Conservation (phyloP, 176 grass and related monocot species). For the Pharus latifolius region DNA sequence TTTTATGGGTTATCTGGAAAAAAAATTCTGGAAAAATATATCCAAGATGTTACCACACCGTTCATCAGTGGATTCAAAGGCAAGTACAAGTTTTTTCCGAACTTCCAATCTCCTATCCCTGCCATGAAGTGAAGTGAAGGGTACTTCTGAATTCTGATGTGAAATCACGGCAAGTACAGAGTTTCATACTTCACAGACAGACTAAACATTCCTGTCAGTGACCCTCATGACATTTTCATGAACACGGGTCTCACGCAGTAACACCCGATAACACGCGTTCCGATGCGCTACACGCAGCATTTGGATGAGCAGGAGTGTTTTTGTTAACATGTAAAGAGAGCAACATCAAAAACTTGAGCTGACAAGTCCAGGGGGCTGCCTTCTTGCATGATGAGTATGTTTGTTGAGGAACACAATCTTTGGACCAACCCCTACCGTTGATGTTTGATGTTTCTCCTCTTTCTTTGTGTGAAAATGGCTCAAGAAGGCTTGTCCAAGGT, state of each 20-base stretch:
- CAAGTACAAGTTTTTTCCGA: not conserved
- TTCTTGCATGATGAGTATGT: constrained; percentile 21
- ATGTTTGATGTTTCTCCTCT: not conserved
- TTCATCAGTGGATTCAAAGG: constrained; percentile 33
- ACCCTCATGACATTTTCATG: constrained; percentile 4
- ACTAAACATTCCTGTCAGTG: not conserved
- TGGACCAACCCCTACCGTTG: not conserved
- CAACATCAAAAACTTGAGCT: too few species aligned
- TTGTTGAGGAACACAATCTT: constrained; percentile 15
- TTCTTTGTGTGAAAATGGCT: constrained; percentile 20
- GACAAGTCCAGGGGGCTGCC: constrained; percentile 11
- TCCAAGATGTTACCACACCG: not conserved
- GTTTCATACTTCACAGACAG: not conserved
- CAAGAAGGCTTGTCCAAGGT: not conserved
- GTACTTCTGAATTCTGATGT: constrained; percentile 12
- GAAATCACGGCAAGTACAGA: constrained; percentile 5
- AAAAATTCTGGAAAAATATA: too few species aligned
- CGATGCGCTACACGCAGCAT: not conserved
- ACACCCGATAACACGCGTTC: constrained; percentile 1
- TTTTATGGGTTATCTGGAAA: too few species aligned
- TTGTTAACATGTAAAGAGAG: too few species aligned
- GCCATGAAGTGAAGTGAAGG: constrained; percentile 13
- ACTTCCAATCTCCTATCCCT: constrained; percentile 10
- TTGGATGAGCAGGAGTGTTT: too few species aligned
- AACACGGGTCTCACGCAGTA: constrained; percentile 9